Evolutionary conservation across 768 basidiomycete species (phyloP).

Genomic region (Rhodotorula toruloides): DNA sequence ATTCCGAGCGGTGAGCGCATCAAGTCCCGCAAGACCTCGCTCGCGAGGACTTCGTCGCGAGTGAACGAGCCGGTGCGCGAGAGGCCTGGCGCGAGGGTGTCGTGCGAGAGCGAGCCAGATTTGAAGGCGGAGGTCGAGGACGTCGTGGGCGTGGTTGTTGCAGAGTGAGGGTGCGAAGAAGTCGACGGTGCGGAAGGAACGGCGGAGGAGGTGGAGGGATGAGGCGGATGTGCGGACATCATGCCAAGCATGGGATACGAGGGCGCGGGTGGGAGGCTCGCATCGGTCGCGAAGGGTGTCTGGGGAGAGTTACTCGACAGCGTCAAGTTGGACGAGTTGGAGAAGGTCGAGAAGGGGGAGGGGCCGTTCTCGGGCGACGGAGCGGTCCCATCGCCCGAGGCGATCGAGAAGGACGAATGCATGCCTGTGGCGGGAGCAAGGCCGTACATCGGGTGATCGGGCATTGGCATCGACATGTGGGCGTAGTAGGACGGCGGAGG

Average conservation of each 20-base stretch:
- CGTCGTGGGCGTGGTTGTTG: not conserved
- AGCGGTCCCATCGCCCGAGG: too few relatives aligned
- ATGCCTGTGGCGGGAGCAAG: too few relatives aligned
- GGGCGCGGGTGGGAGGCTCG: not conserved
- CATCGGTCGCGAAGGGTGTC: not conserved
- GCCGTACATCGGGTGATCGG: too few relatives aligned
- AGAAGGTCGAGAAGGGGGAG: too few relatives aligned
- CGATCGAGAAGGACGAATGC: too few relatives aligned
- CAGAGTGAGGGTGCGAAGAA: not conserved
- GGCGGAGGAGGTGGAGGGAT: not conserved
- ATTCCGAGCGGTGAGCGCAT: conserved; percentile 17
- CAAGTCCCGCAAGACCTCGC: conserved; percentile 32
- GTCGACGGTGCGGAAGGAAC: not conserved
- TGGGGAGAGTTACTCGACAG: not conserved
- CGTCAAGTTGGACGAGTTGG: not conserved
- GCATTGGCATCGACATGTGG: too few relatives aligned
- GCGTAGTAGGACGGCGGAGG: too few relatives aligned
- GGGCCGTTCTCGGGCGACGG: too few relatives aligned
- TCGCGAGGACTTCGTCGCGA: conserved; percentile 37
- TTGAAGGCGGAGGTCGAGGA: conserved; percentile 7
- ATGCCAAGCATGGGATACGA: too few relatives aligned
- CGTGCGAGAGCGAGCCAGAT: not conserved
- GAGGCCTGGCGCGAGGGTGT: conserved; percentile 27
- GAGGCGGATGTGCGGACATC: too few relatives aligned
- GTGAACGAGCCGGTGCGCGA: conserved; percentile 28